phyloP scores from a whole-genome alignment of 148 eudicot species.

The Rhododendron griersonianum region DNA sequence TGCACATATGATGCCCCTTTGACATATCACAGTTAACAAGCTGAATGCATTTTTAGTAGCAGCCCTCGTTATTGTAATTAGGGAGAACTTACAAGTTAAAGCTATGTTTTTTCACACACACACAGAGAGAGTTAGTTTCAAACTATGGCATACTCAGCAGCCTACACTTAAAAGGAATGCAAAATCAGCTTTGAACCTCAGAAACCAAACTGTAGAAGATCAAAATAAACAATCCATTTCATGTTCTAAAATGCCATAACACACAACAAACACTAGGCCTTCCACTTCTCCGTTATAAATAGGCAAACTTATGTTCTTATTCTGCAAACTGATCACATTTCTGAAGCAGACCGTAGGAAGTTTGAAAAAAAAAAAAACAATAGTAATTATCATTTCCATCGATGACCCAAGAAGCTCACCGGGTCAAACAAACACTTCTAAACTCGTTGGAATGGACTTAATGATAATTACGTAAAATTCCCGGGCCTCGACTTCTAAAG shows the following conservation, averaged over 20 bases:
- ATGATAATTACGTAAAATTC: neutral
- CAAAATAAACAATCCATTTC: neutral
- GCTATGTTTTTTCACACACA: neutral
- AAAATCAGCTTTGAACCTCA: neutral
- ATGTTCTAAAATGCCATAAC: neutral
- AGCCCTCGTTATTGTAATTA: neutral
- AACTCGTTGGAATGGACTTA: neutral
- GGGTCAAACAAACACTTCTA: neutral
- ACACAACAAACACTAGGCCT: neutral
- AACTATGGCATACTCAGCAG: neutral
- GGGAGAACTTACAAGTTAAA: neutral
- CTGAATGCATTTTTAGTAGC: neutral
- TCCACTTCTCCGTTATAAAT: neutral
- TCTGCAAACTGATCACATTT: neutral
- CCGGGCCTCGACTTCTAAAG: neutral
- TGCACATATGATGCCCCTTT: too few relatives aligned
- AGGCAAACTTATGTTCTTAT: neutral
- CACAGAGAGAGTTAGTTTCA: neutral
- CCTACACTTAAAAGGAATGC: neutral
- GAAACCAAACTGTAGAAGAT: neutral
- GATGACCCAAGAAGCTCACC: conserved; percentile 1
- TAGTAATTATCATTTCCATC: neutral
- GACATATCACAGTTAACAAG: too few relatives aligned
- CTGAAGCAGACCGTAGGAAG: neutral
- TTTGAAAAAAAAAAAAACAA: neutral